phyloP scores from a whole-genome alignment of 768 basidiomycete species.

The Rhodocollybia butyracea region DNA sequence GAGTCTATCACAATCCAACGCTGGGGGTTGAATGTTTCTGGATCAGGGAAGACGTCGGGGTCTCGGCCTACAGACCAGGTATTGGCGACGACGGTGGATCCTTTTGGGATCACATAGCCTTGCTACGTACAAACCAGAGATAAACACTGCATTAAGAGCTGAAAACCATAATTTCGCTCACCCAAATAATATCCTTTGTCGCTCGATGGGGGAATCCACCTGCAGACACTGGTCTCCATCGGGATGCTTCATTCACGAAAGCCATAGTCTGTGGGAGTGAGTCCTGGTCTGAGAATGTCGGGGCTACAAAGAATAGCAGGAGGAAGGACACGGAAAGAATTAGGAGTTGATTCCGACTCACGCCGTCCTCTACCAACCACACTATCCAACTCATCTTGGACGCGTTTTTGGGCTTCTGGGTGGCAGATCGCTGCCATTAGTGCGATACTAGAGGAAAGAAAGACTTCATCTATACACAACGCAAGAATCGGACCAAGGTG shows the following conservation, averaged over 20 bases:
- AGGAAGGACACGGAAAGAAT: neutral
- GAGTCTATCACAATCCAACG: constrained; percentile 50
- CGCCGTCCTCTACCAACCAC: constrained; percentile 45
- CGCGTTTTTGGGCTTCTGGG: constrained; percentile 46
- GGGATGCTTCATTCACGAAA: constrained; percentile 44
- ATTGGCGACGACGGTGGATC: no score
- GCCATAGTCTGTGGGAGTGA: constrained; percentile 43
- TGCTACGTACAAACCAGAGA: no score
- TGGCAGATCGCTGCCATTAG: constrained; percentile 58
- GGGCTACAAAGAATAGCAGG: constrained; percentile 9
- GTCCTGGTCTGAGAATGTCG: constrained; percentile 37
- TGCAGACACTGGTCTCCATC: constrained; percentile 48
- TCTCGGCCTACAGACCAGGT: constrained; percentile 46
- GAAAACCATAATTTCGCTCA: constrained; percentile 18
- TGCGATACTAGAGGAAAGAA: constrained; percentile 38
- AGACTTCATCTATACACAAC: neutral
- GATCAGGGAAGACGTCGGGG: constrained; percentile 52
- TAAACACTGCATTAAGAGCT: no score
- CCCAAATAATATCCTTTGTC: constrained; percentile 62
- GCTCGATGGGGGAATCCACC: constrained; percentile 64
- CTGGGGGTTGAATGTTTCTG: constrained; percentile 55
- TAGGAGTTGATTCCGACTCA: constrained; percentile 5
- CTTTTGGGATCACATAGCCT: constrained; percentile 49
- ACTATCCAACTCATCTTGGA: constrained; percentile 53
- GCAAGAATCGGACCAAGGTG: no score